Percentiles rank a stretch among this genome's conserved stretches.
Conservation (phyloP, 306 rosid genomes). For the Sindora glabra region DNA sequence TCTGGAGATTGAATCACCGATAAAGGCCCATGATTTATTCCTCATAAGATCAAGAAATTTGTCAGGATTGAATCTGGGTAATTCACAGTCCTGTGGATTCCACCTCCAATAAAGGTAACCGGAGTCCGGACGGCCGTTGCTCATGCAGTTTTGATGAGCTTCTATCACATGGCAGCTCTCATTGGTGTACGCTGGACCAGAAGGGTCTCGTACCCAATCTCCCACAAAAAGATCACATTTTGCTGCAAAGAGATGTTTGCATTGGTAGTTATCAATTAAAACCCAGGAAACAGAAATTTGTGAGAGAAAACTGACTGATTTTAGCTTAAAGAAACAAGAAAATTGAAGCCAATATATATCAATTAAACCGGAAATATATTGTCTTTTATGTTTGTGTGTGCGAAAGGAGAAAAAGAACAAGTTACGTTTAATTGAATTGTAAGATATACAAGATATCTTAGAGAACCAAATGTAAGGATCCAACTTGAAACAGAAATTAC, state of each 20-base stretch:
- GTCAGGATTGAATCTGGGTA: constrained; percentile 49
- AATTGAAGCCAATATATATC: neutral
- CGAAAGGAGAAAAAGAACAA: neutral
- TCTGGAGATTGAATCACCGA: constrained; percentile 75
- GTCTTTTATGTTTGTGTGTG: no score
- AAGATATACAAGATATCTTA: neutral
- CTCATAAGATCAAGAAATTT: constrained; percentile 63
- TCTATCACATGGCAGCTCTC: constrained; percentile 62
- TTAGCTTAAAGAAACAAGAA: neutral
- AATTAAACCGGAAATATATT: neutral
- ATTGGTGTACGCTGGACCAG: constrained; percentile 61
- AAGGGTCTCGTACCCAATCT: constrained; percentile 58
- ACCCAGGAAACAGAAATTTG: neutral
- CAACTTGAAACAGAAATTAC: neutral
- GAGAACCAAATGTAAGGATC: neutral
- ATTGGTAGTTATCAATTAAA: neutral
- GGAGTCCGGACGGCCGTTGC: constrained; percentile 71
- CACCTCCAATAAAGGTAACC: constrained; percentile 74
- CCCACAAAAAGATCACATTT: constrained; percentile 72
- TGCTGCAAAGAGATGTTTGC: constrained; percentile 7
- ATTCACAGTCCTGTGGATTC: constrained; percentile 54
- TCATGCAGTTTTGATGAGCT: constrained; percentile 73
- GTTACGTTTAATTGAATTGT: neutral
- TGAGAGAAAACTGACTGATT: neutral
- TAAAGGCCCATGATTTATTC: constrained; percentile 56